Conservation (phyloP, 75 land plant genomes). For the Azolla pinnata region DNA sequence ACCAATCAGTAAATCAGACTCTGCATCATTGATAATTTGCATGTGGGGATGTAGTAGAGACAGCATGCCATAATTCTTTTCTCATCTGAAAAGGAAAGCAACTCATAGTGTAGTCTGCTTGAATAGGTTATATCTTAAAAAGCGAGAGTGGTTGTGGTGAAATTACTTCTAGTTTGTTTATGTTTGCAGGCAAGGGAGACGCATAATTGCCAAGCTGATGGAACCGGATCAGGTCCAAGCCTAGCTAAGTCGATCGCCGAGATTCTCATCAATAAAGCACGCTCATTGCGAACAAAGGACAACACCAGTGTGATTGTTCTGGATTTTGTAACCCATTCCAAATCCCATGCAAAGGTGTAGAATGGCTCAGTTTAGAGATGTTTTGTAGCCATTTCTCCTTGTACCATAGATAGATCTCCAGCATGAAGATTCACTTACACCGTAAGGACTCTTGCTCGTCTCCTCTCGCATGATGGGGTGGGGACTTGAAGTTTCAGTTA, state of each 20-base stretch:
- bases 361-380: not conserved
- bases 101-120: no score
- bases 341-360: not conserved
- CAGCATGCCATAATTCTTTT: no score
- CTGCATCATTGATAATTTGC: no score
- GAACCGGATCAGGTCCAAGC: conserved; percentile 6
- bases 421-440: not conserved
- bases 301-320: conserved; percentile 73
- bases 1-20: no score
- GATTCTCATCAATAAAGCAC: conserved; percentile 61
- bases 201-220: conserved; percentile 9
- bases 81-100: no score
- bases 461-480: no score
- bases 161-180: not conserved
- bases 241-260: conserved; percentile 64
- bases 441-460: no score
- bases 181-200: conserved; percentile 50
- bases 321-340: conserved; percentile 44
- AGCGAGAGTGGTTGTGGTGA: no score
- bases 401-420: not conserved
- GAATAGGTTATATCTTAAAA: no score
- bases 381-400: not conserved
- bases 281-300: conserved; percentile 67
- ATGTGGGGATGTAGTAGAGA: no score
- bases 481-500: not conserved